Evolutionary conservation across 139 green algal species (phyloP).

Genomic region (Chlorokybus atmophyticus): DNA sequence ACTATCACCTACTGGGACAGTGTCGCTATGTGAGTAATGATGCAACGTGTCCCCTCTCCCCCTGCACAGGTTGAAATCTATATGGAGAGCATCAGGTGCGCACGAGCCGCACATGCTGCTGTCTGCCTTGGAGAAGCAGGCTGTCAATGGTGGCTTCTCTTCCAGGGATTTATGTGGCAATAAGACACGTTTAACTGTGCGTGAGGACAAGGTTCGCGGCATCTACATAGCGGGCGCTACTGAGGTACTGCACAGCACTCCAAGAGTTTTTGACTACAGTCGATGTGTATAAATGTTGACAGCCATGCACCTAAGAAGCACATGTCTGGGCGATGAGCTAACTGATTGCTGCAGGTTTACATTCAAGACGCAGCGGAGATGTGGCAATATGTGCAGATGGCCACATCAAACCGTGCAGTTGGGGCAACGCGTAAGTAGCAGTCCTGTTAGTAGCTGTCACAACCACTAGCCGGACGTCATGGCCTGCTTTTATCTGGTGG

Average conservation of each 20-base stretch:
- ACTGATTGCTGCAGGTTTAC: background rate
- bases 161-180: background rate
- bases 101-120: background rate
- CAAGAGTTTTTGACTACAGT: no score
- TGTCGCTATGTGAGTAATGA: no score
- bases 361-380: background rate
- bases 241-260: no score
- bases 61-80: constrained; percentile 20
- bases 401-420: background rate
- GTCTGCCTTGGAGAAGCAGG: background rate
- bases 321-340: background rate
- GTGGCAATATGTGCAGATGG: background rate
- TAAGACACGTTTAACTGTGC: constrained; percentile 23
- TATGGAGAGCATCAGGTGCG: constrained; percentile 16
- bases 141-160: background rate
- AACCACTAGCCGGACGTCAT: background rate
- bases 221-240: constrained; percentile 18
- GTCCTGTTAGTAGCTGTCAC: background rate
- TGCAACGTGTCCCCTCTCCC: no score
- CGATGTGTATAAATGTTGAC: background rate
- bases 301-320: background rate
- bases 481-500: background rate
- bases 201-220: constrained; percentile 8
- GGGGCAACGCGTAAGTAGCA: background rate
- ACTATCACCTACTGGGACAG: no score